These are phyloP conservation scores for Fusarium nematophilum DNA, from an alignment of 2,329 filamentous ascomycete genomes.

Conservation along the genomic window DNA sequence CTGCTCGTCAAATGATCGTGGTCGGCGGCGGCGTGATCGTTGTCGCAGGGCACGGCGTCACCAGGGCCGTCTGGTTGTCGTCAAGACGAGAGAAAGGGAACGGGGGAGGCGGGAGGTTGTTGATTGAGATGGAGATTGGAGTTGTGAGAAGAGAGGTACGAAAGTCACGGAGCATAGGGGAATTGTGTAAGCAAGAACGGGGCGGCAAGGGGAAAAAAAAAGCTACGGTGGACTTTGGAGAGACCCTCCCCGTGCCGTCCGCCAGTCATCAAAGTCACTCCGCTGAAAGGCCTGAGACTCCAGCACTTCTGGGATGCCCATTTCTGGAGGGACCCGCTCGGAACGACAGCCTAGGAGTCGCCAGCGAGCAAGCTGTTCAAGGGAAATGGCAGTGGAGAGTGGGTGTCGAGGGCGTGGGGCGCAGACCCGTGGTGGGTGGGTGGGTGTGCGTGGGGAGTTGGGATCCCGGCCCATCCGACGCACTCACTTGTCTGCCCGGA, in stretches of 20 bases:
- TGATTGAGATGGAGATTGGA: constrained; percentile 31
- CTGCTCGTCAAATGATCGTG: constrained; percentile 35
- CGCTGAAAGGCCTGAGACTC: constrained; percentile 30
- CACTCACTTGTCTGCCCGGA: constrained; percentile 24
- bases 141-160: constrained; percentile 29
- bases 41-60: constrained; percentile 34
- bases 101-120: constrained; percentile 34
- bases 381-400: constrained; percentile 46
- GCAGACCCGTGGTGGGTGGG: constrained; percentile 30
- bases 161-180: constrained; percentile 30
- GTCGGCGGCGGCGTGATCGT: constrained; percentile 8
- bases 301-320: constrained; percentile 28
- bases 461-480: constrained; percentile 43
- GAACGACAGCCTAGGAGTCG: constrained; percentile 37
- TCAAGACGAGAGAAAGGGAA: constrained; percentile 34
- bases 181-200: constrained; percentile 47
- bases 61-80: constrained; percentile 36
- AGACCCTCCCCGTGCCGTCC: constrained; percentile 28
- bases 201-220: constrained; percentile 44
- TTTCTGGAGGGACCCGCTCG: constrained; percentile 33
- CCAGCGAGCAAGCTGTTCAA: constrained; percentile 35
- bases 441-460: constrained; percentile 33
- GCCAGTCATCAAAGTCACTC: constrained; percentile 30
- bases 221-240: constrained; percentile 46
- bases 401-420: constrained; percentile 42